These are phyloP conservation scores for Hsuehochloa calcarea DNA, from an alignment of 176 grass and related monocot species.

Conservation along the genomic window DNA sequence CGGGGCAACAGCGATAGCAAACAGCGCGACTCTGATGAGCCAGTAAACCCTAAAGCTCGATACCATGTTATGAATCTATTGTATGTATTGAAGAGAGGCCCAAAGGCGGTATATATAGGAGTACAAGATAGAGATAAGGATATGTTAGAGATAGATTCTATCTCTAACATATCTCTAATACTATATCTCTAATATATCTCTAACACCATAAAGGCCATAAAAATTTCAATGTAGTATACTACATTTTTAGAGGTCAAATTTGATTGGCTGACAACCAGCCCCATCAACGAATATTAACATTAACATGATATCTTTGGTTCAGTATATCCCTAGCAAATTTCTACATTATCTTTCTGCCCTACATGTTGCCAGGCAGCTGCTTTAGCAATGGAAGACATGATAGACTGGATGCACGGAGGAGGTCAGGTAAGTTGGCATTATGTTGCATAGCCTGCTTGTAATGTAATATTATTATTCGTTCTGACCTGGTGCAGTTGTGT, in stretches of 20 bases:
- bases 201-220: not conserved
- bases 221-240: conserved; percentile 2
- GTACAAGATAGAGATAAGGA: too few relatives aligned
- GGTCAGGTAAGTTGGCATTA: conserved; percentile 68
- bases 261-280: not conserved
- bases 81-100: too few relatives aligned
- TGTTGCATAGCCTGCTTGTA: conserved; percentile 38
- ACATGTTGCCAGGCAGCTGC: conserved; percentile 73
- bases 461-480: conserved; percentile 33
- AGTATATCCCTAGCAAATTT: conserved; percentile 26
- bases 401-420: conserved; percentile 94
- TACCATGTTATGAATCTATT: too few relatives aligned
- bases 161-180: too few relatives aligned
- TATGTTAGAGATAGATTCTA: too few relatives aligned
- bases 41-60: too few relatives aligned
- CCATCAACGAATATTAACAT: not conserved
- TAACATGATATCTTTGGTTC: conserved; percentile 6
- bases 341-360: conserved; percentile 7
- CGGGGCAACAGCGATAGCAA: too few relatives aligned
- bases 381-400: conserved; percentile 98
- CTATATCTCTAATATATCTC: too few relatives aligned
- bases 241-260: conserved; percentile 19
- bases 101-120: too few relatives aligned
- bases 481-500: conserved; percentile 24
- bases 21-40: too few relatives aligned